Evolutionary conservation across 2,329 filamentous ascomycete genomes (phyloP).

Genomic region (Calonectria honghensis): DNA sequence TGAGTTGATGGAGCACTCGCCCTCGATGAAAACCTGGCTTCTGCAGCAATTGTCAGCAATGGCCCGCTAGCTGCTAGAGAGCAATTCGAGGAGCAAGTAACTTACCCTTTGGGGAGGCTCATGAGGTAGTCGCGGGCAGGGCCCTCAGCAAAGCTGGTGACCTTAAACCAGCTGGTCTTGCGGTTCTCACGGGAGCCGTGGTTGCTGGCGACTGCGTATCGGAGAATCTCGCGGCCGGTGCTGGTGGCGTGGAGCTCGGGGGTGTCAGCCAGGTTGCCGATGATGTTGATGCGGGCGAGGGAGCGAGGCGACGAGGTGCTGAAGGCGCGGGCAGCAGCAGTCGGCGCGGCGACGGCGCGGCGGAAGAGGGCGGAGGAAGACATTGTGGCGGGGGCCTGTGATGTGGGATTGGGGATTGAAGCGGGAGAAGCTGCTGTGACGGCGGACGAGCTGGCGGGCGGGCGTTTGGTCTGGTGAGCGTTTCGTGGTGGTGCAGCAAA

Average conservation of each 20-base stretch:
- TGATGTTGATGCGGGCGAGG: slow-evolving; percentile 87
- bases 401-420: not conserved
- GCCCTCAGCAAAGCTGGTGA: slow-evolving; percentile 85
- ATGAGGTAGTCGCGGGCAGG: slow-evolving; percentile 82
- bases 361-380: slow-evolving; percentile 72
- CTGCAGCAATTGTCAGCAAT: slow-evolving; percentile 66
- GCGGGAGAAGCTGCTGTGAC: not conserved
- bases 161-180: slow-evolving; percentile 89
- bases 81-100: slow-evolving; percentile 49
- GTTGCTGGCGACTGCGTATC: slow-evolving; percentile 84
- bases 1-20: slow-evolving; percentile 81
- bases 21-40: slow-evolving; percentile 87
- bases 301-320: slow-evolving; percentile 79
- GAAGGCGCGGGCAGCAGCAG: slow-evolving; percentile 80
- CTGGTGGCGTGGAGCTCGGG: slow-evolving; percentile 85
- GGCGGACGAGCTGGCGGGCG: not conserved
- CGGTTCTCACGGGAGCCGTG: slow-evolving; percentile 80
- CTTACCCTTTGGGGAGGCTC: slow-evolving; percentile 89
- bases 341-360: slow-evolving; percentile 69
- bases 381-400: slow-evolving; percentile 55
- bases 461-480: not conserved
- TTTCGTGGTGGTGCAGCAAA: slow-evolving; percentile 27
- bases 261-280: slow-evolving; percentile 87
- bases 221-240: slow-evolving; percentile 83
- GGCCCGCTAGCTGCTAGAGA: too few species aligned